Percentiles rank a stretch among this genome's conserved stretches.
Evolutionary conservation across 495 filamentous ascomycete genomes (phyloP).

Genomic region (Evernia prunastri): DNA sequence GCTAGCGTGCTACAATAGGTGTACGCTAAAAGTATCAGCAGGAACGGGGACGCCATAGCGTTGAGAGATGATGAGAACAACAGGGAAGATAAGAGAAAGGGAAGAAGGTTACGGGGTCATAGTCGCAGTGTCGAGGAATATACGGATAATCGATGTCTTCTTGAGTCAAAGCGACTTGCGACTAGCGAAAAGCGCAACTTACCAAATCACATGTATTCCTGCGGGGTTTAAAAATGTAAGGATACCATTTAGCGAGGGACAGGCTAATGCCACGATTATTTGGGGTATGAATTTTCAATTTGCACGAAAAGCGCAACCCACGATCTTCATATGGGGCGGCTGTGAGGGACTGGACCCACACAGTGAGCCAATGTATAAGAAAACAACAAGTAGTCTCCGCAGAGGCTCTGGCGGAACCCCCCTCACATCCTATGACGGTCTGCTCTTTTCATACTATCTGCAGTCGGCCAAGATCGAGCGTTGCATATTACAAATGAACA

Average conservation of each 20-base stretch:
- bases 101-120: background rate
- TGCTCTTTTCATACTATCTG: background rate
- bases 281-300: no score
- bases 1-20: background rate
- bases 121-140: background rate
- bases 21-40: background rate
- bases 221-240: no score
- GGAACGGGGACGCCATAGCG: background rate
- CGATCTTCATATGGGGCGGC: background rate
- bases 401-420: background rate
- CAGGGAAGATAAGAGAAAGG: background rate
- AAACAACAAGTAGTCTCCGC: background rate
- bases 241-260: no score
- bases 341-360: background rate
- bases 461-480: background rate
- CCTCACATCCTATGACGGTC: background rate
- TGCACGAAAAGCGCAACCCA: background rate
- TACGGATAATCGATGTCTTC: background rate
- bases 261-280: no score
- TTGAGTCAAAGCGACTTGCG: background rate
- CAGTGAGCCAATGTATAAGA: background rate
- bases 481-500: background rate
- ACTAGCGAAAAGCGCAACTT: background rate
- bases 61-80: background rate
- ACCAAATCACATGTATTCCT: no score